Evolutionary conservation across 2,329 filamentous ascomycete genomes (phyloP), one percentile per base, ranked within the genome.

Genomic region (Aspergillus sp.): DNA sequence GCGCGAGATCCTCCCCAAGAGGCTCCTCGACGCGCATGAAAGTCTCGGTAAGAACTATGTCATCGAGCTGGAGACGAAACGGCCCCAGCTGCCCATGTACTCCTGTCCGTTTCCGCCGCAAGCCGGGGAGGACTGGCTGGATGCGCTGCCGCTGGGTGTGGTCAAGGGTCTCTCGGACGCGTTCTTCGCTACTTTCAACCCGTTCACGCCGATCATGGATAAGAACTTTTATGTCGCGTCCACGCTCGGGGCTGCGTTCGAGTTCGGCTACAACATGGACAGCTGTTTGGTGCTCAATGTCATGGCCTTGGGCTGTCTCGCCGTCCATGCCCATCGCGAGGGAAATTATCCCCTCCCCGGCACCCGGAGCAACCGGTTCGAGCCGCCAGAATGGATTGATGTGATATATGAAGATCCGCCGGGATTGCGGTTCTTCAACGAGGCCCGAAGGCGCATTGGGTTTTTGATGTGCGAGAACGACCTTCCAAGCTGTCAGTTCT

Each of bases 121-220:
- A 13, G 64, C 62, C 4, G 69, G 66, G 3, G 64, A 70, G 6
- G 64, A 64, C 32, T 81, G 78, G 78, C 61, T 81, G 31, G 73
- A 78, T 43, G 65, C 67, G 3, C 68, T 82, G 3, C 76, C 77
- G 7, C 62, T 81, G 29, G 72, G 76, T 0, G 72, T 78, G 38
- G 71, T 81, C 49, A 79, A 78, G 55, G 77, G 77, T 0, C 69
- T 82, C n/a, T 74, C 77, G 7, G 77, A 81, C 64, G 76, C 76
- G 0, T 82, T 80, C 54, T 82, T 82, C 60, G 70, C 75, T n/a
- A 78, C 79, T 0, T 81, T 81, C 57, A 79, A 81, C 58, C 77
- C 78, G 0, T 79, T 73, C 23, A 80, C 76, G 14, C 80, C 80
- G 0, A 74, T 81, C 19, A 73, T 82, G 47, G 79, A 82, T 56